Evolutionary conservation across 176 grass and related monocot species (phyloP), one percentile per base, ranked within the genome.

Genomic region (Oryza meyeriana): DNA sequence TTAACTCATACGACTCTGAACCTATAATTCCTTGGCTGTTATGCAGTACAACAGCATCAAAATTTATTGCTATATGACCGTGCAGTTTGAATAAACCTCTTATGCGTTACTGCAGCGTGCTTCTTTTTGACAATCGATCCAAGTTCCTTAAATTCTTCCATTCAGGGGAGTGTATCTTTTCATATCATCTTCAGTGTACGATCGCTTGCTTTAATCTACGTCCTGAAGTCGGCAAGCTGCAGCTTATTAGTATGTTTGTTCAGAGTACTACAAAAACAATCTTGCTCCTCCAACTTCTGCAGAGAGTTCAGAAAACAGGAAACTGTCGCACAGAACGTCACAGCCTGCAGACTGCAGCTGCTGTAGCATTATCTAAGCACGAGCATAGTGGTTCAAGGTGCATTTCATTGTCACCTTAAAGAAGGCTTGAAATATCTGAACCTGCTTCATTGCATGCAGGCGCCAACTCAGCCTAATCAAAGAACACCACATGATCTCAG

Each of bases 41-140:
- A 52, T 31, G 36, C 52, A 14, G 57, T 31, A 74, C 40, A 17
- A 7, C 58, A 63, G 27, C 64, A 34, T 85, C 57, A 71, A 39
- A 71, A 71, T 41, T 71, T 10, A 69, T 71, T 29, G 42, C 42
- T 24, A 10, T 71, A 32, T 72, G 66, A 12, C 36, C 42, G 33
- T 80, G 29, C 55, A 45, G 78, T 89, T 77, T 81, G 78, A 89
- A 85, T 45, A 35, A 38, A 30, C 63, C 24, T 39, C n/a, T 25
- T 29, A n/a, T 28, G 64, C 77, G 42, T 44, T 64, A 85, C 32
- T 88, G 42, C 28, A 24, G 4, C 24, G 12, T 17, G 12, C 65
- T 13, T 3, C 39, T 6, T 75, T 10, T 71, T 76, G 77, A 71
- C 79, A 81, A 81, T 64, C 45, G 52, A 75, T 85, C 18, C 55